Base-by-base conservation (phyloP, 208 protist species). In the Wallacemonas rigidus region DNA sequence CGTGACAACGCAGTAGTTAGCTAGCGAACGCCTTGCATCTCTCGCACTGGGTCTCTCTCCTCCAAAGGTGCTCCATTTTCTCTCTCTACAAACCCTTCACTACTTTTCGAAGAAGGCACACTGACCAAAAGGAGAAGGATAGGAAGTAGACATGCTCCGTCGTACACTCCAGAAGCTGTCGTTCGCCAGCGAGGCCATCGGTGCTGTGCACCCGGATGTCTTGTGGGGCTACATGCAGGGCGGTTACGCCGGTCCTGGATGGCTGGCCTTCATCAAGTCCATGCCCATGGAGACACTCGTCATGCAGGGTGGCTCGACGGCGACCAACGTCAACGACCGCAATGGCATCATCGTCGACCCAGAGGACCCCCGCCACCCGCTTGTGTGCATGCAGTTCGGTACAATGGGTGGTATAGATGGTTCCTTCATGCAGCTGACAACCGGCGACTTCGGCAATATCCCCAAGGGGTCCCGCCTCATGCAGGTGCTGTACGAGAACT, bases 401-500 rank as follows among this genome's bases (percentile, higher is more conserved):
- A 68, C 78, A 9, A 81, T 83, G 81, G 83, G 65, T 39, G 70
- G 87, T 53, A 79, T 82, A 53, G 91, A 96, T 69, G 89, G 85
- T 35, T 74, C 84, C 39, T 86, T 93, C 48, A 76, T 89, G 64
- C 82, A 92, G 76, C 54, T 96, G 12, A 79, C 85, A 9, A 83
- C 81, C 51, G 88, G 86, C 17, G 73, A 93, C 72, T 96, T 85
- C 64, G 91, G 86, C 39, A 17, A 67, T 2, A 85, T 90, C 14
- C 61, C 76, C 9, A 79, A 86, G 44, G 78, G 86, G 17, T 85
- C 89, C 2, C 87, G 91, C 11, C 85, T 96, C 9, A 86, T 96
- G 86, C 91, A 96, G 78, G 79, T 93, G 47, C 80, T 96, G 36
- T 96, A 96, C 82, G 89, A 94, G 55, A 94, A 92, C 75, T 96